phyloP scores from a whole-genome alignment of 345 rosid species.

The Aquilaria sinensis region DNA sequence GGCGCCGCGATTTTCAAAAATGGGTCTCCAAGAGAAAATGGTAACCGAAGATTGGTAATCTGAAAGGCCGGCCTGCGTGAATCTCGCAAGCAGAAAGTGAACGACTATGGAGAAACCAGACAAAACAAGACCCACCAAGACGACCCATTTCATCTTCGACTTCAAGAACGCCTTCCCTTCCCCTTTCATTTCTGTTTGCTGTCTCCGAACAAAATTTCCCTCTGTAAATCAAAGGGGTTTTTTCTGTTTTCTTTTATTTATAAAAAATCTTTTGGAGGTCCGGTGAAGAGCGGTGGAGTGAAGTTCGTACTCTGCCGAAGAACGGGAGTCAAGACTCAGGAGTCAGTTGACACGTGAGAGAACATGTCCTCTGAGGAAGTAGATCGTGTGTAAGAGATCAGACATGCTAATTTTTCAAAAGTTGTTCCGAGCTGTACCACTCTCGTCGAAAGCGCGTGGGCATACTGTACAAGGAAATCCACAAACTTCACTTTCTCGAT shows the following conservation, averaged over 20 bases:
- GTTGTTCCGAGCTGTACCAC: not conserved
- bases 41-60: constrained; percentile 86
- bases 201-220: not conserved
- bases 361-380: not conserved
- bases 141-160: constrained; percentile 93
- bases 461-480: no score
- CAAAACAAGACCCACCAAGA: constrained; percentile 62
- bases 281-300: not conserved
- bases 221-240: not conserved
- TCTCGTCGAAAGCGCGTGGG: constrained; percentile 6
- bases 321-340: constrained; percentile 15
- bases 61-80: constrained; percentile 56
- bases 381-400: constrained; percentile 8
- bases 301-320: not conserved
- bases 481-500: no score
- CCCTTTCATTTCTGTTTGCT: constrained; percentile 43
- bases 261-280: not conserved
- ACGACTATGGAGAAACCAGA: constrained; percentile 68
- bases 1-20: constrained; percentile 57
- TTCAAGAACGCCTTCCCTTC: constrained; percentile 67
- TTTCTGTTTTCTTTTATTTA: not conserved
- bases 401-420: constrained; percentile 12
- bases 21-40: constrained; percentile 95
- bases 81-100: constrained; percentile 84
- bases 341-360: constrained; percentile 8